phyloP scores from a whole-genome alignment of 2,329 filamentous ascomycete genomes.

The Graphilbum fragrans region DNA sequence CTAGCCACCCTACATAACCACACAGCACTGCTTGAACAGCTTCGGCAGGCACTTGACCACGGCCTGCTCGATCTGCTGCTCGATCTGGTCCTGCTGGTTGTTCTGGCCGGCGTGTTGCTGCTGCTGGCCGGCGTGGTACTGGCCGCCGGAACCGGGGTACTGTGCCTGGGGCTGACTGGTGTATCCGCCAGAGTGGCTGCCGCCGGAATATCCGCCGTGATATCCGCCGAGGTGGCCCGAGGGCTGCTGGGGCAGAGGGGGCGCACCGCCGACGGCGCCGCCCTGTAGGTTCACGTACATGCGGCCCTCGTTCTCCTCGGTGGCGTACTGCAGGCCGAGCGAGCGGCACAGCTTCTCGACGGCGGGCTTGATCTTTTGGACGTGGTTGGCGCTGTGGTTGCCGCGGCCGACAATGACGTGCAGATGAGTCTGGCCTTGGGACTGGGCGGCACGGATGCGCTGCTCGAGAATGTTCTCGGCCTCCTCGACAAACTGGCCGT shows the following conservation, averaged over 20 bases:
- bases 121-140: slow-evolving; percentile 30
- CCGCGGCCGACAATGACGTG: slow-evolving; percentile 96
- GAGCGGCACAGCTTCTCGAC: slow-evolving; percentile 81
- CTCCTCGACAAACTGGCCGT: slow-evolving; percentile 90
- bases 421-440: slow-evolving; percentile 65
- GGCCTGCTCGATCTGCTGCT: slow-evolving; percentile 39
- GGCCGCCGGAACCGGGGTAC: slow-evolving; percentile 26
- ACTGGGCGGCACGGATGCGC: slow-evolving; percentile 66
- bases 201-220: slow-evolving; percentile 18
- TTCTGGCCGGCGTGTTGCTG: slow-evolving; percentile 17
- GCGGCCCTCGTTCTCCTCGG: slow-evolving; percentile 79
- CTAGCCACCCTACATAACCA: slow-evolving; percentile 64
- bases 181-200: slow-evolving; percentile 4
- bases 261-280: slow-evolving; percentile 37
- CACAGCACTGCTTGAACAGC: slow-evolving; percentile 53
- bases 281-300: slow-evolving; percentile 83
- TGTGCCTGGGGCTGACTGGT: slow-evolving; percentile 19
- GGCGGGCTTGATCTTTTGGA: slow-evolving; percentile 92
- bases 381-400: slow-evolving; percentile 68
- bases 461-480: slow-evolving; percentile 82
- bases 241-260: slow-evolving; percentile 34
- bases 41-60: slow-evolving; percentile 40
- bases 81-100: slow-evolving; percentile 39
- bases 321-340: slow-evolving; percentile 68
- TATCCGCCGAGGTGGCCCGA: slow-evolving; percentile 22